These are phyloP conservation scores for Stylonectria norvegica DNA, from an alignment of 2,329 filamentous ascomycete genomes.

Conservation along the genomic window DNA sequence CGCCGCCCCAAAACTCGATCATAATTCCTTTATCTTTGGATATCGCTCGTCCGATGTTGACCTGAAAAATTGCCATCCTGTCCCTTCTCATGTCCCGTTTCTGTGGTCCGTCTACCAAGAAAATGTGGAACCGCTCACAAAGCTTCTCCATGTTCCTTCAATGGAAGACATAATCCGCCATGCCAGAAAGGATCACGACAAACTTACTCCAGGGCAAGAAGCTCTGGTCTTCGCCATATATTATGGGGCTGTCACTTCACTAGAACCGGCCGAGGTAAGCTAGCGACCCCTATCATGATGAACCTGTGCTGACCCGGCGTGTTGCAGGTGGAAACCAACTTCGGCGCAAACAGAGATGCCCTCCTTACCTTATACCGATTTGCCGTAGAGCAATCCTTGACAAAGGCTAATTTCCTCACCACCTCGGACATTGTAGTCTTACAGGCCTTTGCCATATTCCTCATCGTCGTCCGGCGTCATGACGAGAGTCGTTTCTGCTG, in stretches of 20 bases:
- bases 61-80: constrained; percentile 60
- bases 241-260: constrained; percentile 54
- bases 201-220: constrained; percentile 54
- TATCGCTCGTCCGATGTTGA: constrained; percentile 70
- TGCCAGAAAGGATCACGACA: constrained; percentile 57
- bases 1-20: constrained; percentile 42
- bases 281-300: background rate
- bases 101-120: constrained; percentile 71
- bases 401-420: constrained; percentile 56
- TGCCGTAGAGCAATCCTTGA: constrained; percentile 55
- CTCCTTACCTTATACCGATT: constrained; percentile 48
- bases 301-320: background rate
- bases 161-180: constrained; percentile 59
- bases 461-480: constrained; percentile 45
- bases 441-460: constrained; percentile 57
- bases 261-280: constrained; percentile 59
- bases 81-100: constrained; percentile 60
- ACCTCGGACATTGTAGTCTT: constrained; percentile 55
- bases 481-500: constrained; percentile 55
- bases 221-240: constrained; percentile 64
- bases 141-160: constrained; percentile 67
- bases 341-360: constrained; percentile 43
- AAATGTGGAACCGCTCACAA: constrained; percentile 70
- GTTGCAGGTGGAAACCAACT: constrained; percentile 33
- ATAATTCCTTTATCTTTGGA: constrained; percentile 70